Evolutionary conservation across 2,329 filamentous ascomycete species (phyloP).

Genomic region (Rhytidhysteron rufulum): DNA sequence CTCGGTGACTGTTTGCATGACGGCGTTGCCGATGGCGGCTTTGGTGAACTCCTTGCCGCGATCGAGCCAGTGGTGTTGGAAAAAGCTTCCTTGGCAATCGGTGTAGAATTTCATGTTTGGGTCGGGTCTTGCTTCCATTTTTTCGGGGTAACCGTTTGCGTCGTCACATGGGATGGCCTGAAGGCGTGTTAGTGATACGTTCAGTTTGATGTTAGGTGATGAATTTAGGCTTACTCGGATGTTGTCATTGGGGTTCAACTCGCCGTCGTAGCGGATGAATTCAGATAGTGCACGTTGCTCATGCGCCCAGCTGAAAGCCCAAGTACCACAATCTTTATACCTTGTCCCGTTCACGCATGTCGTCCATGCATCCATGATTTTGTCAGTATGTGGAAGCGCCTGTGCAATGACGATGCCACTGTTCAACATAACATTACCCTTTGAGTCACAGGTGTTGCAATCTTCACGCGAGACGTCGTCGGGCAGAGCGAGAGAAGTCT

Average conservation of each 20-base stretch:
- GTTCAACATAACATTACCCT: constrained; percentile 34
- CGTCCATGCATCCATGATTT: constrained; percentile 28
- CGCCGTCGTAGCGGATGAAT: constrained; percentile 24
- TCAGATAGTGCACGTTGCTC: constrained; percentile 33
- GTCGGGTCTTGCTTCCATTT: constrained; percentile 11
- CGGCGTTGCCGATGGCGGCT: constrained; percentile 3
- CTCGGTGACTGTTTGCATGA: constrained; percentile 12
- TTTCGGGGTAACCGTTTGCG: constrained; percentile 29
- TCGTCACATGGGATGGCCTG: constrained; percentile 30
- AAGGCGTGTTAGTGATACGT: constrained; percentile 1
- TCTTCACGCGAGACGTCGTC: constrained; percentile 27
- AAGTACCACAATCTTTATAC: constrained; percentile 23
- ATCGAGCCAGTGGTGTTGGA: constrained; percentile 24
- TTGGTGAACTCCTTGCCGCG: constrained; percentile 11
- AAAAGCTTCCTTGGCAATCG: constrained; percentile 25
- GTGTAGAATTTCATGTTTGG: constrained; percentile 9
- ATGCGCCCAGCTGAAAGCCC: constrained; percentile 25
- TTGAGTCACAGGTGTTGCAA: constrained; percentile 31
- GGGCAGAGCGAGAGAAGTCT: constrained; percentile 41
- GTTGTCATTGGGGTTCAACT: constrained; percentile 23
- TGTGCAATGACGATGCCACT: constrained; percentile 40
- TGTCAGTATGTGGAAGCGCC: constrained; percentile 15
- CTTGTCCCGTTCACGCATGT: constrained; percentile 23
- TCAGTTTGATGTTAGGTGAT: neutral
- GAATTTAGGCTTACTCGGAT: constrained; percentile 17